Evolutionary conservation across 1,284 basidiomycete species (phyloP), one percentile per base, ranked within the genome.

Genomic region (Ganoderma boninense): DNA sequence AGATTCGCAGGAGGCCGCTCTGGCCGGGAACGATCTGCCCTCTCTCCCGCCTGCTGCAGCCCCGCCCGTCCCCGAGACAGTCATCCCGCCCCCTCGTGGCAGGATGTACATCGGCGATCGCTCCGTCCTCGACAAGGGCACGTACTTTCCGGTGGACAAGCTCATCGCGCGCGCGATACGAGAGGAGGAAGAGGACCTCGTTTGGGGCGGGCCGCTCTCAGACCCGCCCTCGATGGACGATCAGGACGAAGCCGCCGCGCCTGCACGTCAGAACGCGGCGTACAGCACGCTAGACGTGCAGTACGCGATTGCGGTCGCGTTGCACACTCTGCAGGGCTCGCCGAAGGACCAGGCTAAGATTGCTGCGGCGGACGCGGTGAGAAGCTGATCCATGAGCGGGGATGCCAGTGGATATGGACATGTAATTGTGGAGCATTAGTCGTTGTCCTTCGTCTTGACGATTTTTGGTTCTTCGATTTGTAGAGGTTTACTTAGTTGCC

Each of bases 301-400:
- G 63, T 74, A 67, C 49, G 73, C 73, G 54, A 71, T 74, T 29
- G 73, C 73, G 57, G 32, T 69, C 16, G 73, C 73, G 8, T 40
- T 74, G 38, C 63, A 67, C 20, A 65, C 67, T 29, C 5, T 61
- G 40, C 44, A 67, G 23, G 23, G 38, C 46, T 38, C 40, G 29
- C 49, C 52, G 52, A 29, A 29, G 32, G 38, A 62, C 14, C 61
- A 32, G 66, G 29, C 2, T 32, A 52, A 38, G 38, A 40, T 43
- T 18, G 64, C 38, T 1, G n/a, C 65, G 13, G n/a, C 59, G 11
- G 57, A 49, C 42, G 65, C 35, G 26, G 32, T 56, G 42, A 26
- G 43, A 43, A 61, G 42, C 43, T 64, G 38, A 44, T 38, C 23
- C 10, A 23, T 23, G 7, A 8, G 44, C 11, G 29, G 57, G n/a